Evolutionary conservation across 371 early-diverging fungal species (phyloP).

Genomic region (Mortierella sp.): DNA sequence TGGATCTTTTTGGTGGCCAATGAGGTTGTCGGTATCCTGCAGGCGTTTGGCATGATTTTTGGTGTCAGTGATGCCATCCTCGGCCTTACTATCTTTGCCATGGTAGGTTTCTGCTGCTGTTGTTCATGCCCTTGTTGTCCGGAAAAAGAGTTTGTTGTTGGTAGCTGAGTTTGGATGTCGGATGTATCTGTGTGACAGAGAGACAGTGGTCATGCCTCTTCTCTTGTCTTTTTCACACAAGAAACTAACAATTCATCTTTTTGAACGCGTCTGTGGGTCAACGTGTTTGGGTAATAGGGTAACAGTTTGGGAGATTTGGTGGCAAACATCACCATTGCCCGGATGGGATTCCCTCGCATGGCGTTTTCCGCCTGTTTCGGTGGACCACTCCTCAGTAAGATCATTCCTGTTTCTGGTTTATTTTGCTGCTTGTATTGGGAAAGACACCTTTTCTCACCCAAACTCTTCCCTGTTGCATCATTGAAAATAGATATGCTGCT

Average conservation of each 20-base stretch:
- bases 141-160: not conserved
- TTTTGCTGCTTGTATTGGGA: not conserved
- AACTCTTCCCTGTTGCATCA: too few relatives aligned
- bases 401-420: not conserved
- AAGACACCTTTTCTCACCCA: not conserved
- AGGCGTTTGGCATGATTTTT: conserved; percentile 81
- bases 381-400: conserved; percentile 85
- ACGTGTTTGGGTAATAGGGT: conserved; percentile 64
- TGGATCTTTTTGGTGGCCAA: conserved; percentile 90
- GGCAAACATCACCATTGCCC: conserved; percentile 87
- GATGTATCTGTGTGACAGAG: not conserved
- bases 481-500: conserved; percentile 73
- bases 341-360: conserved; percentile 89
- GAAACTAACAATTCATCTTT: not conserved
- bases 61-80: conserved; percentile 85
- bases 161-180: not conserved
- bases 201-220: not conserved
- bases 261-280: conserved; percentile 9
- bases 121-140: not conserved
- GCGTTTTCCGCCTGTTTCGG: conserved; percentile 91
- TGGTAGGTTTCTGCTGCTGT: conserved; percentile 62
- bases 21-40: conserved; percentile 87
- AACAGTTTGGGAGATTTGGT: conserved; percentile 89
- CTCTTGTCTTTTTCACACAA: not conserved
- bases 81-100: conserved; percentile 86